Base-by-base conservation (phyloP, 345 rosid genomes). In the Cardamine occulta region DNA sequence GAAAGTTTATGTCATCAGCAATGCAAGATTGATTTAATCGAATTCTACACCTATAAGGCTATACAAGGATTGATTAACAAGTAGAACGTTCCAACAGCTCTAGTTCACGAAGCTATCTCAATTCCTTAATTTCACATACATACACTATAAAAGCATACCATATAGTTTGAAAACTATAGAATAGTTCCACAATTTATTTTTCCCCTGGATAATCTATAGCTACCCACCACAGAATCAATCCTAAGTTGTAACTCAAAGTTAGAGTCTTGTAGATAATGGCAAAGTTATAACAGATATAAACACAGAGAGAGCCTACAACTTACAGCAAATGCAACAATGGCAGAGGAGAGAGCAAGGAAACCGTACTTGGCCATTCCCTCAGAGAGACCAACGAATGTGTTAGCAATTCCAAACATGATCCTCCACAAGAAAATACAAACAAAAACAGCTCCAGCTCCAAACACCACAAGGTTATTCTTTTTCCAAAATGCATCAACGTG, bases 351-450 rank as follows among this genome's bases (percentile, higher is more conserved):
- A 14, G 97, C 97, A 42, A 94, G 93, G 74, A 92, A 90, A 12
- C 93, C 97, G 24, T 88, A 94, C 87, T 94, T 90, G 34, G 96
- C 89, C 93, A 94, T 84, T 67, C 97, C 97, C 72, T 92, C 97
- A 13, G 96, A 94, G 61, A 94, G 85, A 53, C 95, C 91, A 56
- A 89, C 86, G 68, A 89, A 89, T 37, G 97, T 82, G 66, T 69
- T 92, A 57, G 99, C 97, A 80, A 92, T 81, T 3, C 96, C 97
- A 73, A 86, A 93, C 96, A 91, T 89, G 68, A 91, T 70, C 88
- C 93, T 87, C 97, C 98, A 93, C 23, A 89, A 77, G 80, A 91
- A 80, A 60, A 80, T 83, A 80, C 96, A 90, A 4, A 87, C 47
- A 28, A 88, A 23, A 48, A 86, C 86, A 53, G 84, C 96, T 37